These are phyloP conservation scores for Ceraceosorus guamensis DNA, from an alignment of 1,284 basidiomycete species.

Conservation along the genomic window DNA sequence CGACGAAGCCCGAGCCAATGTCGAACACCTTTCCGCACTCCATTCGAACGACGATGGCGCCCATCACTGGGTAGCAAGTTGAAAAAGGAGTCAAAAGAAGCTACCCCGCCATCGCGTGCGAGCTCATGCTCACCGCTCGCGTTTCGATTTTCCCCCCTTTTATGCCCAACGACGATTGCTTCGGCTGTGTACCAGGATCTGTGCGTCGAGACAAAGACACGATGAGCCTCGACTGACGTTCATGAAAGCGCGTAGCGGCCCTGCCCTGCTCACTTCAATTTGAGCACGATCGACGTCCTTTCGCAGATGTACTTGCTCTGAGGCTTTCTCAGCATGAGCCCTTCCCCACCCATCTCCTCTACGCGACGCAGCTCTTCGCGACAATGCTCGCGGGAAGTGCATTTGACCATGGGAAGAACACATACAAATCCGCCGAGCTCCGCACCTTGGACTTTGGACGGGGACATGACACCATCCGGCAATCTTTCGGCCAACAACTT, in stretches of 20 bases:
- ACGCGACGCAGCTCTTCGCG: conserved; percentile 56
- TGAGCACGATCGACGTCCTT: conserved; percentile 2
- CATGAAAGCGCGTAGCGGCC: too few relatives aligned
- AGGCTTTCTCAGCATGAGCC: conserved; percentile 60
- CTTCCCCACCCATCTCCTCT: conserved; percentile 58
- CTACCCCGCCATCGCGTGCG: too few relatives aligned
- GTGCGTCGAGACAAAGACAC: background rate
- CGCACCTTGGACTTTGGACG: conserved; percentile 3
- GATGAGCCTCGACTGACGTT: background rate
- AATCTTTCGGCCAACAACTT: conserved; percentile 53
- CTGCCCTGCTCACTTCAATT: background rate
- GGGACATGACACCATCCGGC: conserved; percentile 44
- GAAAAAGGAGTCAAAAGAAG: background rate
- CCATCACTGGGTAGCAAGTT: conserved; percentile 43
- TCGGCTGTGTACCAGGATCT: conserved; percentile 12
- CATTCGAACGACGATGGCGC: conserved; percentile 61
- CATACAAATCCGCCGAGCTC: conserved; percentile 49
- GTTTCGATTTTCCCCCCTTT: too few relatives aligned
- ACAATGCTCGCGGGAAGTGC: conserved; percentile 54
- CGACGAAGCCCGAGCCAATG: conserved; percentile 40
- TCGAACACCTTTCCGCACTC: conserved; percentile 54
- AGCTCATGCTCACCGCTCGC: too few relatives aligned
- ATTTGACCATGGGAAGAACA: conserved; percentile 56
- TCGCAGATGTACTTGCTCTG: conserved; percentile 55
- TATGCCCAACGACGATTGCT: conserved; percentile 10